A percentile compares a stretch with the other conserved stretches of the same genome.
Evolutionary conservation across 1,284 basidiomycete genomes (phyloP).

Genomic region (Bondarzewia mesenterica): DNA sequence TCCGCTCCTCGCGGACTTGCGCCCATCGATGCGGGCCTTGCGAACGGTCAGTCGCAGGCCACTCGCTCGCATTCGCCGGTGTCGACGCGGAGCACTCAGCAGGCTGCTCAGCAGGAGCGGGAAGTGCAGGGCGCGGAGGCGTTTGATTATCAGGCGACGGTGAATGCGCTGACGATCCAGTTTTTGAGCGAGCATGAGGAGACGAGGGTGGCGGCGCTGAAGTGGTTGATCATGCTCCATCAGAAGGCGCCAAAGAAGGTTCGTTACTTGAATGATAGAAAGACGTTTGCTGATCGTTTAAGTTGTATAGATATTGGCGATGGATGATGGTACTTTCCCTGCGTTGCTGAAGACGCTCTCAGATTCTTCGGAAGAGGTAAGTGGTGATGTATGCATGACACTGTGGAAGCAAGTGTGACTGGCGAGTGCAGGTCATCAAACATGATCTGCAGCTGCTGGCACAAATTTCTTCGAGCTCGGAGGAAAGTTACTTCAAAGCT

Average conservation of each 20-base stretch:
- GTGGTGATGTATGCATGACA: not conserved
- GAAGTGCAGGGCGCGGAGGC: constrained; percentile 40
- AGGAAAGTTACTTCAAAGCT: constrained; percentile 90
- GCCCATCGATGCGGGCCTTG: constrained; percentile 1
- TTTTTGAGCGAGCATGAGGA: constrained; percentile 96
- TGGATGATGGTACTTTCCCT: constrained; percentile 96
- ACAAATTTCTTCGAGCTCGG: constrained; percentile 91
- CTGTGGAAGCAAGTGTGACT: not conserved
- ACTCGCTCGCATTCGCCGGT: constrained; percentile 27
- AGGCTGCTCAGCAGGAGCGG: constrained; percentile 36
- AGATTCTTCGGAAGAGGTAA: constrained; percentile 90
- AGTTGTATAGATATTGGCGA: constrained; percentile 69
- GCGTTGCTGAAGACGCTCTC: constrained; percentile 93
- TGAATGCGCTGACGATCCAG: constrained; percentile 88
- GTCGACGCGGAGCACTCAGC: constrained; percentile 23
- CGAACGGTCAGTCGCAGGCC: constrained; percentile 9
- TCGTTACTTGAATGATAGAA: constrained; percentile 7
- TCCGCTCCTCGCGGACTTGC: constrained; percentile 4
- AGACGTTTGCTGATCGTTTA: constrained; percentile 6
- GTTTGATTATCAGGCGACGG: constrained; percentile 90
- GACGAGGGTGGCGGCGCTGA: constrained; percentile 89
- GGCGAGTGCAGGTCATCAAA: constrained; percentile 70
- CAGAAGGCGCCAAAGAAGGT: constrained; percentile 95
- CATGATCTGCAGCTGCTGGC: constrained; percentile 93
- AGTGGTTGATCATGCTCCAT: constrained; percentile 99